These are phyloP conservation scores for Penicillium sp. DNA, from an alignment of 2,329 filamentous ascomycete genomes.

Conservation along the genomic window DNA sequence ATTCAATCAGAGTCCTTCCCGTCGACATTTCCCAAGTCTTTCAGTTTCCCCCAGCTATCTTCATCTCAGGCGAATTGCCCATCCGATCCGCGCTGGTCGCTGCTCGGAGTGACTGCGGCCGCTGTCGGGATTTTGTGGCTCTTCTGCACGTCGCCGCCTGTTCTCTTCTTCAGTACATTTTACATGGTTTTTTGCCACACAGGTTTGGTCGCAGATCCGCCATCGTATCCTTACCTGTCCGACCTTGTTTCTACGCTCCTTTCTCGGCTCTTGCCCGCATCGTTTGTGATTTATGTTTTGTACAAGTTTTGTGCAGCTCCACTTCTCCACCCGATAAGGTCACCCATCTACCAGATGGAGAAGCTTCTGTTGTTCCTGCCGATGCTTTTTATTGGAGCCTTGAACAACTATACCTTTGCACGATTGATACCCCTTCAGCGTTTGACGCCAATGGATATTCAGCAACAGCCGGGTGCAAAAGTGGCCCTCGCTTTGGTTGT, in stretches of 20 bases:
- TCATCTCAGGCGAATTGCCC: slow-evolving; percentile 62
- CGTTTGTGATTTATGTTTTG: slow-evolving; percentile 84
- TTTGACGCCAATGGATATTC: slow-evolving; percentile 85
- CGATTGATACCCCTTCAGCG: slow-evolving; percentile 85
- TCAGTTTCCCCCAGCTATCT: slow-evolving; percentile 69
- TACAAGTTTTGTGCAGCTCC: slow-evolving; percentile 80
- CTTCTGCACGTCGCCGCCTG: slow-evolving; percentile 73
- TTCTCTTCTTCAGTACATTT: slow-evolving; percentile 86
- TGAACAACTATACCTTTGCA: slow-evolving; percentile 95
- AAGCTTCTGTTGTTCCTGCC: slow-evolving; percentile 91
- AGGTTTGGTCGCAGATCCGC: slow-evolving; percentile 85
- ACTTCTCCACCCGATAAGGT: slow-evolving; percentile 69
- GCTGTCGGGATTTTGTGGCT: slow-evolving; percentile 79
- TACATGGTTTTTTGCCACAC: slow-evolving; percentile 85
- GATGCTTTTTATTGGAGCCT: slow-evolving; percentile 82
- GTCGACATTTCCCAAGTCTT: slow-evolving; percentile 86
- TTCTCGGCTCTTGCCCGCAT: slow-evolving; percentile 81
- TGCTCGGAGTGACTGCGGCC: slow-evolving; percentile 77
- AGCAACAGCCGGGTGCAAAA: slow-evolving; percentile 85
- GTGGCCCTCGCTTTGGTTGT: slow-evolving; percentile 79
- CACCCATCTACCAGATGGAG: slow-evolving; percentile 66
- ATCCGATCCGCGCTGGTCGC: slow-evolving; percentile 77
- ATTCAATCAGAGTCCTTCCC: slow-evolving; percentile 78
- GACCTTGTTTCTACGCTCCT: slow-evolving; percentile 75
- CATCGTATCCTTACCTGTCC: slow-evolving; percentile 66